Conservation (phyloP, 78 protist genomes). For the Dictyostelium brefeldianum region DNA sequence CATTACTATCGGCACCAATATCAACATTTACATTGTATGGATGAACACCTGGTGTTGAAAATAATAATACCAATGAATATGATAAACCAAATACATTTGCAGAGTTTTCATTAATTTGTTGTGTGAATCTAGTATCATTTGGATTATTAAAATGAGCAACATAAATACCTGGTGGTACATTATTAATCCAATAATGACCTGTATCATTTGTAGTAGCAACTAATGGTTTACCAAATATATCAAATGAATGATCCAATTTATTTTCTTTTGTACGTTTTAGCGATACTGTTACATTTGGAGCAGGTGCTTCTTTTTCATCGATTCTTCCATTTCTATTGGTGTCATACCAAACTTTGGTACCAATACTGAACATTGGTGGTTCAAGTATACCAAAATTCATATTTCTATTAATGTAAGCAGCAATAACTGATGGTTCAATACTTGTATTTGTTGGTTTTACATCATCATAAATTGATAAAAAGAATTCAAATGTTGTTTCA, state of each 20-base stretch:
- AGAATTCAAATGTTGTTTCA: no score
- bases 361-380: constrained; percentile 12
- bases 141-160: constrained; percentile 27
- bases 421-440: not conserved
- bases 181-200: constrained; percentile 45
- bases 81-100: constrained; percentile 25
- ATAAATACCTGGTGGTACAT: constrained; percentile 31
- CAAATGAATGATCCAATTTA: not conserved
- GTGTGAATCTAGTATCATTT: not conserved
- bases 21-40: not conserved
- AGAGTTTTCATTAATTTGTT: not conserved
- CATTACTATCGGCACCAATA: constrained; percentile 22
- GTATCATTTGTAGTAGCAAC: constrained; percentile 15
- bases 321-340: constrained; percentile 18
- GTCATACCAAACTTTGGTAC: constrained; percentile 49
- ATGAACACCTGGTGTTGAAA: not conserved
- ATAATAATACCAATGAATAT: not conserved
- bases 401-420: not conserved
- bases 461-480: not conserved
- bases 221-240: constrained; percentile 3
- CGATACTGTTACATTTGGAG: not conserved
- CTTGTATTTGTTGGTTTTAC: not conserved
- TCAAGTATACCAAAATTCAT: constrained; percentile 15
- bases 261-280: not conserved
- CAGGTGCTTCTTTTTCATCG: constrained; percentile 23